Conservation (phyloP, 2,329 filamentous ascomycete genomes). For the Daldinia sp. region DNA sequence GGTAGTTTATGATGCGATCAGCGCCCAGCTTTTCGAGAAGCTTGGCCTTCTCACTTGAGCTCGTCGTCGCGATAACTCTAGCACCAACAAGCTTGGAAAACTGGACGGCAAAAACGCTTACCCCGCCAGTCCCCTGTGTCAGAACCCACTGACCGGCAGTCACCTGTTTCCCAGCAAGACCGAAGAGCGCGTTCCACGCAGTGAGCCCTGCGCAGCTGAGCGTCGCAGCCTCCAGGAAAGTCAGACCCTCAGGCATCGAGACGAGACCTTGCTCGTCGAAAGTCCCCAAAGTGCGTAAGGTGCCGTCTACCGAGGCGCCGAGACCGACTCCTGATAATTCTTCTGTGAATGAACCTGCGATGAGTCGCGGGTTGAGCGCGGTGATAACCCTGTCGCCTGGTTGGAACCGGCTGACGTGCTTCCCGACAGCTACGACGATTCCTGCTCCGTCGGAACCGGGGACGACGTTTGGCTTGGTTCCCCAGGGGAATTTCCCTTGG, state of each 20-base stretch:
- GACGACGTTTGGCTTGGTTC: conserved; percentile 37
- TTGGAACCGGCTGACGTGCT: conserved; percentile 58
- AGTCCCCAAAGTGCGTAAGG: conserved; percentile 43
- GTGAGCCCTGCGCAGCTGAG: conserved; percentile 59
- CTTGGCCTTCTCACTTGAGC: conserved; percentile 48
- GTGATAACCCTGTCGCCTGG: conserved; percentile 59
- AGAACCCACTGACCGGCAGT: conserved; percentile 45
- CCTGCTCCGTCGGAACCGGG: conserved; percentile 61
- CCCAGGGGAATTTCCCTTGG: conserved; percentile 38
- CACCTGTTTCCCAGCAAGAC: conserved; percentile 47
- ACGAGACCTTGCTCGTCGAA: conserved; percentile 65
- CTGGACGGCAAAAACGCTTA: conserved; percentile 45
- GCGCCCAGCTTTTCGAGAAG: conserved; percentile 52
- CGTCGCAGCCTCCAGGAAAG: conserved; percentile 57
- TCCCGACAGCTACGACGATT: conserved; percentile 57
- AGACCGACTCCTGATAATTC: conserved; percentile 23
- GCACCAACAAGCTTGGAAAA: conserved; percentile 26
- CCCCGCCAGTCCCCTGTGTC: conserved; percentile 54
- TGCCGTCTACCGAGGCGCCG: conserved; percentile 45
- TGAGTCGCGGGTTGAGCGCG: conserved; percentile 37
- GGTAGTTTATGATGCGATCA: conserved; percentile 56
- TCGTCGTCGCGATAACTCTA: conserved; percentile 51
- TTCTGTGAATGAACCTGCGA: conserved; percentile 34
- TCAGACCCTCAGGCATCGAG: conserved; percentile 59
- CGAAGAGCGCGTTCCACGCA: conserved; percentile 65